These are phyloP conservation scores for Gymnopus androsaceus DNA, from an alignment of 1,284 basidiomycete genomes.

Conservation along the genomic window DNA sequence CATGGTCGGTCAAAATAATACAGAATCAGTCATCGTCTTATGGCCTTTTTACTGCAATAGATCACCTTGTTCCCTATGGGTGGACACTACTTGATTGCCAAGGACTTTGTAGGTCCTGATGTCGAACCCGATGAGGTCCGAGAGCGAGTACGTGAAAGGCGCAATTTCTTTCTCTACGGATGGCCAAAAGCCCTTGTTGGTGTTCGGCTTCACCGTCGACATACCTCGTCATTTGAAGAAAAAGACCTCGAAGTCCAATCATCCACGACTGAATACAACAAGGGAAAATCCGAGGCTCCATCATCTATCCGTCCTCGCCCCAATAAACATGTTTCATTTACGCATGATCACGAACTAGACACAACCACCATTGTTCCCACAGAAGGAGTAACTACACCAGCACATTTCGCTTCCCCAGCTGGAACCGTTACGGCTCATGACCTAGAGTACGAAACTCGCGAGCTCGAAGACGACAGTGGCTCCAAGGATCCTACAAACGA, in stretches of 20 bases:
- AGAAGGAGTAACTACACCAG: conserved; percentile 28
- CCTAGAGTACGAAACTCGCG: neutral
- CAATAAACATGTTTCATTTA: conserved; percentile 34
- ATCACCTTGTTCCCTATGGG: conserved; percentile 67
- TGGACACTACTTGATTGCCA: conserved; percentile 50
- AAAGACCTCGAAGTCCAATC: conserved; percentile 8
- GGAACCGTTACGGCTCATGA: conserved; percentile 23
- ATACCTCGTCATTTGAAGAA: neutral
- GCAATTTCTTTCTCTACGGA: conserved; percentile 24
- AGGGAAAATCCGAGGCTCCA: conserved; percentile 19
- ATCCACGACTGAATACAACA: neutral
- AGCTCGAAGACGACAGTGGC: neutral
- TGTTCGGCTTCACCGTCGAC: conserved; percentile 7
- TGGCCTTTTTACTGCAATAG: conserved; percentile 32
- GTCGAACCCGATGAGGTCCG: conserved; percentile 55
- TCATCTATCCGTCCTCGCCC: conserved; percentile 13
- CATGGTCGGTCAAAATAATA: conserved; percentile 32
- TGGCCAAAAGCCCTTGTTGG: conserved; percentile 14
- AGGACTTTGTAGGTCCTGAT: conserved; percentile 66
- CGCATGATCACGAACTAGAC: conserved; percentile 17
- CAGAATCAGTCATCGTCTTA: conserved; percentile 6
- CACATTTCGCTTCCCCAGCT: conserved; percentile 28
- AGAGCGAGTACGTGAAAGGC: conserved; percentile 36
- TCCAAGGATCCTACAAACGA: neutral
- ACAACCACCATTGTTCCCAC: conserved; percentile 26